A percentile compares a stretch with the other conserved stretches of the same genome.
These are phyloP conservation scores for Farysia itapuensis DNA, from an alignment of 1,284 basidiomycete genomes.

Conservation along the genomic window DNA sequence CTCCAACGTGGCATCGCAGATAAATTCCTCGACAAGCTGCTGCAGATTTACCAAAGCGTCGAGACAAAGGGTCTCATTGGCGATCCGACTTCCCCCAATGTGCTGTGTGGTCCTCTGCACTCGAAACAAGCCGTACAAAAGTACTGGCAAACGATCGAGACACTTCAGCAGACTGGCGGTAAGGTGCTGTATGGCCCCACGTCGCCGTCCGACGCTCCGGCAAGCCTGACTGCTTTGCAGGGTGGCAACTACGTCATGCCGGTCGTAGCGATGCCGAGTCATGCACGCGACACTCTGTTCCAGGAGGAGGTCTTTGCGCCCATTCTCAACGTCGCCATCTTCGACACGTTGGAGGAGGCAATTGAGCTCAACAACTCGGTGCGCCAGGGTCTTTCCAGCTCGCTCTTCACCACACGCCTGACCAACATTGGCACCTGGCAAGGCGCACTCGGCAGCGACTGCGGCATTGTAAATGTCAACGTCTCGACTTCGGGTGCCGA, in stretches of 20 bases:
- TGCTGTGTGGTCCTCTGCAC: constrained; percentile 86
- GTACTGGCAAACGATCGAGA: constrained; percentile 70
- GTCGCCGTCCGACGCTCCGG: too few species aligned
- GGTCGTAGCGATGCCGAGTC: constrained; percentile 73
- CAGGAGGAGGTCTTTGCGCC: constrained; percentile 82
- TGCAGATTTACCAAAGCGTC: constrained; percentile 69
- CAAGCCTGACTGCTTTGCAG: constrained; percentile 55
- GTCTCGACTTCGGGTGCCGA: constrained; percentile 92
- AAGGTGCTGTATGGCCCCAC: constrained; percentile 75
- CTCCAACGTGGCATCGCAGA: constrained; percentile 78
- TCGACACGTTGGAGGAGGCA: constrained; percentile 85
- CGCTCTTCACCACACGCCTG: constrained; percentile 73
- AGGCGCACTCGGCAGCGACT: constrained; percentile 38
- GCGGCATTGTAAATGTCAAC: constrained; percentile 54
- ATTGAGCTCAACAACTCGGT: constrained; percentile 91
- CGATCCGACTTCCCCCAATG: constrained; percentile 74
- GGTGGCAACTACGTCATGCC: constrained; percentile 85
- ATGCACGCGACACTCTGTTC: constrained; percentile 69
- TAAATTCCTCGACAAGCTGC: constrained; percentile 74
- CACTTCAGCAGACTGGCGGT: constrained; percentile 71
- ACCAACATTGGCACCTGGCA: constrained; percentile 46
- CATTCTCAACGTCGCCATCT: constrained; percentile 81
- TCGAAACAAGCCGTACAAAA: constrained; percentile 69
- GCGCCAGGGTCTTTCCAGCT: constrained; percentile 83
- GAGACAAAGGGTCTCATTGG: constrained; percentile 67